Percentiles rank a stretch among this genome's conserved stretches.
Conservation (phyloP, 2,329 filamentous ascomycete genomes). For the Botrytis paeoniae region DNA sequence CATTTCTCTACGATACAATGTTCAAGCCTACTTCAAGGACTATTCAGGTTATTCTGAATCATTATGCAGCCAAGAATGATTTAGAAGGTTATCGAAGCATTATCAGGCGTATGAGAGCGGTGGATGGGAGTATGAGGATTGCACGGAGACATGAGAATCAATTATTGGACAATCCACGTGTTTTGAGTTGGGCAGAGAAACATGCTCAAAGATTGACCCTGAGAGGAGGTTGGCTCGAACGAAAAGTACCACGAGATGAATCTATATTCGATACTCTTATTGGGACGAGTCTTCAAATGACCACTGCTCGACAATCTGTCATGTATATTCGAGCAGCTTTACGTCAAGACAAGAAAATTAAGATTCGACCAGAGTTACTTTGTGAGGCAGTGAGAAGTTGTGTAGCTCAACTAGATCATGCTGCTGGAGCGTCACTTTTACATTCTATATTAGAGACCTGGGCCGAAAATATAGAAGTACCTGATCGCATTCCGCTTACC, state of each 20-base stretch:
- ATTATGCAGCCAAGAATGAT: constrained; percentile 33
- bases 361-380: constrained; percentile 28
- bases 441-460: constrained; percentile 28
- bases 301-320: constrained; percentile 26
- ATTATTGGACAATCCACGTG: constrained; percentile 9
- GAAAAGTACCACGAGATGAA: constrained; percentile 31
- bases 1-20: constrained; percentile 44
- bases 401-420: constrained; percentile 28
- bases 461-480: constrained; percentile 20
- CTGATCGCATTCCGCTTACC: constrained; percentile 20
- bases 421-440: constrained; percentile 29
- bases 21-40: constrained; percentile 32
- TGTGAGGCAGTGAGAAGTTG: constrained; percentile 26
- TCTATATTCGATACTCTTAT: constrained; percentile 36
- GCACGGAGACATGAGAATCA: constrained; percentile 4
- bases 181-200: constrained; percentile 30
- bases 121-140: constrained; percentile 23
- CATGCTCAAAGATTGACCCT: constrained; percentile 26
- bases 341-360: constrained; percentile 27
- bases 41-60: constrained; percentile 34
- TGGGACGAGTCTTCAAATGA: constrained; percentile 28
- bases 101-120: constrained; percentile 33
- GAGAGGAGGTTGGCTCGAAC: constrained; percentile 22
- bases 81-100: constrained; percentile 29
- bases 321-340: constrained; percentile 32